These are phyloP conservation scores for Bryum argenteum DNA, from an alignment of 225 moss, liverwort and hornwort species.

Conservation along the genomic window DNA sequence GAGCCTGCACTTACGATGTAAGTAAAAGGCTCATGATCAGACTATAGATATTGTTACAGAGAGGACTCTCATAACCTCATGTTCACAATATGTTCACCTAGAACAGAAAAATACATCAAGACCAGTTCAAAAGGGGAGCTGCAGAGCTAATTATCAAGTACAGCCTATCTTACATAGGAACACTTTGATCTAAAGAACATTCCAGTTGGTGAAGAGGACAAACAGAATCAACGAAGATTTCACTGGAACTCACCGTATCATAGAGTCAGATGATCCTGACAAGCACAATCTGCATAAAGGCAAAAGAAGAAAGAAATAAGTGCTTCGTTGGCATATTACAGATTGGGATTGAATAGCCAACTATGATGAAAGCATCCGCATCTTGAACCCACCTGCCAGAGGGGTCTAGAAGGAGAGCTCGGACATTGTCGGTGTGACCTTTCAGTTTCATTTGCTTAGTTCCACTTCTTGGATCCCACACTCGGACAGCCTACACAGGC, in stretches of 20 bases:
- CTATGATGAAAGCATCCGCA: neutral
- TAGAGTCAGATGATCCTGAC: conserved; percentile 95
- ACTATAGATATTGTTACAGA: too few species aligned
- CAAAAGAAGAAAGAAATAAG: conserved; percentile 19
- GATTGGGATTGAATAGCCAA: conserved; percentile 2
- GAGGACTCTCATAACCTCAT: too few species aligned
- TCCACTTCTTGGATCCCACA: conserved; percentile 94
- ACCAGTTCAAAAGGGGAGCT: too few species aligned
- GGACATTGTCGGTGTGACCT: conserved; percentile 92
- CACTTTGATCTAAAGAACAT: neutral
- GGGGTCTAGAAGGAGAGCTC: conserved; percentile 79
- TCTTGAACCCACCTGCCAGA: conserved; percentile 58
- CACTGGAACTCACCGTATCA: conserved; percentile 70
- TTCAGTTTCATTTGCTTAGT: conserved; percentile 92
- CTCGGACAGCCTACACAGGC: conserved; percentile 69
- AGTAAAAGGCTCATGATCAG: neutral
- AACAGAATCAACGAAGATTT: neutral
- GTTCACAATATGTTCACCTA: too few species aligned
- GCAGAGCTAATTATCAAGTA: neutral
- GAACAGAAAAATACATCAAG: too few species aligned
- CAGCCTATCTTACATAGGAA: neutral
- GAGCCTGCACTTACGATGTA: conserved; percentile 51
- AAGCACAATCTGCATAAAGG: conserved; percentile 71
- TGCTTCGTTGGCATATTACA: neutral
- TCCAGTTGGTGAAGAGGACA: neutral